These are phyloP conservation scores for Monosporascus sp. DNA, from an alignment of 2,329 filamentous ascomycete genomes.

Conservation along the genomic window DNA sequence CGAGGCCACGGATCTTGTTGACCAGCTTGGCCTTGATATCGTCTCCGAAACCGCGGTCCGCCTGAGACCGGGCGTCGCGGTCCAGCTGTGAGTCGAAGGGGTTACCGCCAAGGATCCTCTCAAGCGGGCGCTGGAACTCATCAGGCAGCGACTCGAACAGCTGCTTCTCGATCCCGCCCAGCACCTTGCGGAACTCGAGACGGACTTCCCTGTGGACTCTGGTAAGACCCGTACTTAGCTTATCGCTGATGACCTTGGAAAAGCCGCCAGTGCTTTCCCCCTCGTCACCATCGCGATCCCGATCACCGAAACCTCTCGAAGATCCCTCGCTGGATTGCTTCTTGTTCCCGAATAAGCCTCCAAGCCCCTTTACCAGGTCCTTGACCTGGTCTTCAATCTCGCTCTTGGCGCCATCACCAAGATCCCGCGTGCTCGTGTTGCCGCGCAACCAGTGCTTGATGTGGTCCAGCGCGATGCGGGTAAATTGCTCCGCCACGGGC, in stretches of 20 bases:
- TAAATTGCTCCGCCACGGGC: constrained; percentile 40
- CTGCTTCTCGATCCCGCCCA: constrained; percentile 39
- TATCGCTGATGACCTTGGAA: constrained; percentile 40
- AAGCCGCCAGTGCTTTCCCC: constrained; percentile 30
- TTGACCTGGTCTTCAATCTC: constrained; percentile 40
- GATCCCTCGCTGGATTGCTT: constrained; percentile 27
- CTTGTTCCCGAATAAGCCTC: constrained; percentile 34
- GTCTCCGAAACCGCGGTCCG: constrained; percentile 35
- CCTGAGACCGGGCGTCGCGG: constrained; percentile 21
- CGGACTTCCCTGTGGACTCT: constrained; percentile 39
- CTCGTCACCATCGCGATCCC: constrained; percentile 17
- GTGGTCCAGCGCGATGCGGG: constrained; percentile 38
- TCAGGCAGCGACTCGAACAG: constrained; percentile 40
- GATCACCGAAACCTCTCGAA: constrained; percentile 26
- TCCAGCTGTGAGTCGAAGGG: constrained; percentile 40
- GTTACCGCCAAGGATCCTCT: constrained; percentile 41
- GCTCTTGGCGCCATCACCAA: constrained; percentile 36
- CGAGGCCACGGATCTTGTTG: constrained; percentile 36
- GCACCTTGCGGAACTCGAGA: constrained; percentile 39
- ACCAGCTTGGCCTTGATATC: constrained; percentile 39
- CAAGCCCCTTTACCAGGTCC: constrained; percentile 38
- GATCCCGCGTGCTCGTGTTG: constrained; percentile 13
- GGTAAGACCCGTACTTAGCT: constrained; percentile 38
- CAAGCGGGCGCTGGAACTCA: constrained; percentile 35
- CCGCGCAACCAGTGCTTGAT: constrained; percentile 33